Evolutionary conservation across 805 yeast genomes (phyloP), one percentile per base, ranked within the genome.

Genomic region (Candida sithepensis): DNA sequence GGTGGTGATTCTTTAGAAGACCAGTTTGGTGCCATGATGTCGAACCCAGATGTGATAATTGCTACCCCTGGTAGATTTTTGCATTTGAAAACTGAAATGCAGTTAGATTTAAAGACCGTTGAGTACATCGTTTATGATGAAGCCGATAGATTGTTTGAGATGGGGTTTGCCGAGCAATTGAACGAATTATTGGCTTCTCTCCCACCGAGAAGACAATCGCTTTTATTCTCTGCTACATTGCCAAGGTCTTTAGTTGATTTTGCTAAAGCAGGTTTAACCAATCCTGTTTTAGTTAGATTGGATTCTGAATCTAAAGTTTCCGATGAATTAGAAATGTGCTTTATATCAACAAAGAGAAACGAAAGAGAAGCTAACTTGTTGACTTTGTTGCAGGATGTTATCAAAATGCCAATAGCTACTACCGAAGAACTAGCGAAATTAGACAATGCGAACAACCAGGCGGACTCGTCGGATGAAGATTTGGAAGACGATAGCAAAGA

Each of bases 1-100:
- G 99, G 99, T 71, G 99, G 99, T 73, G 99, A 94, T 63, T 88
- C 97, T n/a, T 72, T 94, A 60, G 99, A 94, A 63, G 97, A 92
- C 47, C 99, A 94, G 70, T 94, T 94, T 64, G 75, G 87, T 20
- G 81, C 88, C 64, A 88, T 94, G 95, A 84, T 91, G 87, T 68
- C 83, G 47, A 89, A 90, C 61, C 99, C 99, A 0, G 99, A 94
- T 71, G 83, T 95, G 32, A 77, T 94, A 36, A 84, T 94, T 49
- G 98, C 98, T 19, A 94, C 99, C 0, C 99, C 99, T 0, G 99
- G 99, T 66, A 79, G 99, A 67, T 94, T 94, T 60, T 69, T 92
- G 68, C 99, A 94, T 77, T 77, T 94, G 63, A 88, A 92, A 65
- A 91, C 92, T 23, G 99, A 94, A 70, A 94, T 94, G 99, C 79